phyloP scores from a whole-genome alignment of 208 protist genomes.

The Trypanosoma boissoni region DNA sequence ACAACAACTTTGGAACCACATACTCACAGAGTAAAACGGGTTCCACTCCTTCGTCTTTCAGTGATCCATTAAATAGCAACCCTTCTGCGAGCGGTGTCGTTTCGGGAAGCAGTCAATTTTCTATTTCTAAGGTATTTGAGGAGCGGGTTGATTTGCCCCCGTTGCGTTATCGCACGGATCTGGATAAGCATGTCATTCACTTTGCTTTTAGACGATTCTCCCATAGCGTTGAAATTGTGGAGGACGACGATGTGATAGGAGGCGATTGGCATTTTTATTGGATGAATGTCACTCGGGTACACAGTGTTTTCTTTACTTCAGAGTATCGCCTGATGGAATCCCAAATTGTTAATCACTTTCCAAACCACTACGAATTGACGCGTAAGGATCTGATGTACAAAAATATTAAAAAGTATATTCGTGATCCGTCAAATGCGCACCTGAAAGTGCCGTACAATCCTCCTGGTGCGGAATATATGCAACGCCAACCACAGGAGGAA shows the following conservation, averaged over 20 bases:
- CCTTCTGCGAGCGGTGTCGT: not conserved
- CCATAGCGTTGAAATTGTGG: slow-evolving; percentile 33
- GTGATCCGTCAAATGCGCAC: slow-evolving; percentile 32
- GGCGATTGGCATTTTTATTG: slow-evolving; percentile 92
- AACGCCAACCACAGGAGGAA: not conserved
- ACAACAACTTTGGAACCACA: no score
- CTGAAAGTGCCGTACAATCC: slow-evolving; percentile 14
- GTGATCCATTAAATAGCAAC: no score
- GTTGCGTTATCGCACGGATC: slow-evolving; percentile 78
- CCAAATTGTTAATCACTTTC: slow-evolving; percentile 97
- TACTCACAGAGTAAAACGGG: no score
- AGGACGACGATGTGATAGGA: slow-evolving; percentile 31
- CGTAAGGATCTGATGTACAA: slow-evolving; percentile 97
- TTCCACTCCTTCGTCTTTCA: no score
- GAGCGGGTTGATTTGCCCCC: slow-evolving; percentile 7
- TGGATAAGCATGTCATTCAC: slow-evolving; percentile 84
- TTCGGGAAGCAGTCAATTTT: not conserved
- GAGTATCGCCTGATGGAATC: slow-evolving; percentile 75
- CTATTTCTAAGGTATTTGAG: not conserved
- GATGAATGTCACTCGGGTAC: slow-evolving; percentile 79
- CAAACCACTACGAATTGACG: slow-evolving; percentile 97
- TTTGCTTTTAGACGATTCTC: slow-evolving; percentile 74
- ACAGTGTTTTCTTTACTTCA: slow-evolving; percentile 58
- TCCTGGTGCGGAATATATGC: not conserved
- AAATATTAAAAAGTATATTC: slow-evolving; percentile 93